Base-by-base conservation (phyloP, 352 stramenopile genomes). In the Hyaloperonospora brassicae region DNA sequence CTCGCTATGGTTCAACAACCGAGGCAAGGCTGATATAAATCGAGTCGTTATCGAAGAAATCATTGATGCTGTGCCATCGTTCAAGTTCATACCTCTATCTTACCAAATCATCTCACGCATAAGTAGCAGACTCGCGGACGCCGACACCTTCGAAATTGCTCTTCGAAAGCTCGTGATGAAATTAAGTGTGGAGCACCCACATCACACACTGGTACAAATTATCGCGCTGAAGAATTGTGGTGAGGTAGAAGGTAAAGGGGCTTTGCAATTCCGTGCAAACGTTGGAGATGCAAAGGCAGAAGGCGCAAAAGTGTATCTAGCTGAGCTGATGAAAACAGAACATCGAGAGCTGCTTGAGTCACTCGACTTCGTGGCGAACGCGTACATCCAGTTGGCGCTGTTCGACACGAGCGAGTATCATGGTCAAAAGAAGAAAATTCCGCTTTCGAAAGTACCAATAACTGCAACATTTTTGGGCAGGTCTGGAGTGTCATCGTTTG, bases 61-160 rank as follows among this genome's bases (percentile, higher is more conserved):
- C 3, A 68, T 89, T 22, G 65, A 84, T 2, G 57, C 68, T 31
- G 90, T 98, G 9, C 85, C 94, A 30, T 97, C 86, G 12, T 98
- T 96, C 79, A 96, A 97, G 59, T 97, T 98, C 57, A 85, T 98
- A 23, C 93, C 95, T 14, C 69, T 99, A 9, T 96, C 89, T 14
- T 98, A 98, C 64, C 97, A 99, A 75, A 92, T 99, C 22, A 97
- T 98, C 50, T 98, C 95, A 22, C 79, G 96, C 0, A 87, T 99
- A 21, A 96, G 87, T 31, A 79, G 61, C 47, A 31, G 27, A 31
- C 55, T 55, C 40, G 50, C 47, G 39, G 50, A 68, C 12, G 43
- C 27, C 8, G 47, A 52, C 14, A 55, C 49, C 5, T 98, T 98
- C 68, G 81, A 97, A 70, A 76, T 63, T 10, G 84, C 83, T 1